Evolutionary conservation across 352 stramenopile genomes (phyloP).

Genomic region (Globisporangium nagaii): DNA sequence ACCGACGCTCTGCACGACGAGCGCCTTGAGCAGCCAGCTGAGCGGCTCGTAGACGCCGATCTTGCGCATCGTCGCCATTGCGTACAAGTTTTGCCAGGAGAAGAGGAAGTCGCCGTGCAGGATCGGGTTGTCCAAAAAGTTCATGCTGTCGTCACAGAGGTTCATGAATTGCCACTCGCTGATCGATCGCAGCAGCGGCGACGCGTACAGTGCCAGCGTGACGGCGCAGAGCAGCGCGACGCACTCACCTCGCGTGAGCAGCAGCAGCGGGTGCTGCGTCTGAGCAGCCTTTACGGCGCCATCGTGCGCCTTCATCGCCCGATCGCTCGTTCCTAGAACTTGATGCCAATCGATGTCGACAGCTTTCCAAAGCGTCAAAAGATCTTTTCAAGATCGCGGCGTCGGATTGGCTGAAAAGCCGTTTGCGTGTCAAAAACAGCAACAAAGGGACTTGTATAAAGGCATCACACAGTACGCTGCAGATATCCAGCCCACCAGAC

Average conservation of each 20-base stretch:
- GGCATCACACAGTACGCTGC: too few relatives aligned
- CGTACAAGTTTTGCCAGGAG: slow-evolving; percentile 19
- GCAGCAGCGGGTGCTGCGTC: neutral
- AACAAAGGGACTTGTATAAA: too few relatives aligned
- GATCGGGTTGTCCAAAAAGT: slow-evolving; percentile 50
- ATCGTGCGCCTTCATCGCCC: neutral
- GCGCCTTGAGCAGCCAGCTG: slow-evolving; percentile 56
- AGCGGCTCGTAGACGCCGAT: slow-evolving; percentile 73
- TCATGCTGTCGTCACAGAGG: slow-evolving; percentile 50
- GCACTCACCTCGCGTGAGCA: slow-evolving; percentile 1
- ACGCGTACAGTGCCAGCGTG: neutral
- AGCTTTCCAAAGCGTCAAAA: neutral
- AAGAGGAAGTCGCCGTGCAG: slow-evolving; percentile 25
- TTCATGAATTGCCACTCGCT: slow-evolving; percentile 51
- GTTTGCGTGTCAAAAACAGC: too few relatives aligned
- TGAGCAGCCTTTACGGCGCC: too few relatives aligned
- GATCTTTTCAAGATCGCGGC: neutral
- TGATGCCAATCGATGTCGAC: too few relatives aligned
- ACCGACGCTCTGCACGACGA: too few relatives aligned
- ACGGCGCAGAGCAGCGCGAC: neutral
- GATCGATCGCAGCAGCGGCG: neutral
- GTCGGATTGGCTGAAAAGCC: neutral
- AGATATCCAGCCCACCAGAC: too few relatives aligned
- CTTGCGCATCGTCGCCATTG: slow-evolving; percentile 44
- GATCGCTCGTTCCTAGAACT: too few relatives aligned